Evolutionary conservation across 2,329 filamentous ascomycete genomes (phyloP), one percentile per base, ranked within the genome.

Genomic region (Botryosphaeria agaves): DNA sequence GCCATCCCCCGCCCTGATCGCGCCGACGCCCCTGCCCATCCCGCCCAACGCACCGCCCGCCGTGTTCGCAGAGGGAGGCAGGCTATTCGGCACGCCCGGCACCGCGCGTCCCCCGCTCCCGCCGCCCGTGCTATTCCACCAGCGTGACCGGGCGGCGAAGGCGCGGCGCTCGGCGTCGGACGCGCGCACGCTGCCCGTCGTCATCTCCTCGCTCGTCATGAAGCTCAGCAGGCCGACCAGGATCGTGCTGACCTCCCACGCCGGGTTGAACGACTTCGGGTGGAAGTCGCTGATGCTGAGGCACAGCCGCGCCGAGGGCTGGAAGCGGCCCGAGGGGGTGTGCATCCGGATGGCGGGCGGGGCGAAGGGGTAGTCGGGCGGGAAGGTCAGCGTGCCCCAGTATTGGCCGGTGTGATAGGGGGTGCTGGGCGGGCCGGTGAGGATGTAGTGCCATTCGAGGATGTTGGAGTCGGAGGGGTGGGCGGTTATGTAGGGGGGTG

Each of bases 161-260:
- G 76, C 69, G 51, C 72, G 77, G 36, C 87, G 72, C 61, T 95
- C 85, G 3, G 69, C 62, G 29, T 81, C 70, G 0, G 72, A 77
- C 12, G 76, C 81, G 5, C 76, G 76, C 18, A 98, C 72, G 18
- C 77, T 85, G 2, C 89, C 89, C 0, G 89, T 95, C 0, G 89
- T 98, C 79, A 95, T 94, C 60, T 98, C 89, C 49, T 98, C 87
- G 40, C 81, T 83, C 2, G 87, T 95, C 89, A 98, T 98, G 57
- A 98, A 98, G 23, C 80, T 91, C 38, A 95, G 63, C 17, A 98
- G 69, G 7, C 89, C 89, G 32, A 92, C 91, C 11, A 98, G 62
- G 39, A 98, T 98, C 1, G 89, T 98, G 32, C 79, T 87, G 5
- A 98, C 89, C 48, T 93, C 87, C 89, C 89, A 98, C 1, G 89